A percentile compares a stretch with the other conserved stretches of the same genome.
These are phyloP conservation scores for Dalechampia spathulata DNA, from an alignment of 441 rosid genomes.

Conservation along the genomic window DNA sequence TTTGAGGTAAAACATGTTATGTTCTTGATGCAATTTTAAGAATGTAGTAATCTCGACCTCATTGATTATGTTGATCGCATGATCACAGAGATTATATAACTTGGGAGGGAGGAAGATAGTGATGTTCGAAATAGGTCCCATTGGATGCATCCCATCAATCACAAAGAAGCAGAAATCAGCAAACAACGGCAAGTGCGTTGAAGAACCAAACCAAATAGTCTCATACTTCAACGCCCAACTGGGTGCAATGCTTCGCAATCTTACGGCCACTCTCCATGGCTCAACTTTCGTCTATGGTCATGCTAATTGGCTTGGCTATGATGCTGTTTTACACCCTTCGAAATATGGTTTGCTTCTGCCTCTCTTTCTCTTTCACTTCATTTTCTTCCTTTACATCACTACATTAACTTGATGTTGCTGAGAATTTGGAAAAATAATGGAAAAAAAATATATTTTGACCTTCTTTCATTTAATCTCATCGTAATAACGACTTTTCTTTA, in stretches of 20 bases:
- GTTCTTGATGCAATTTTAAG: no score
- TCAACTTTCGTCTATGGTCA: conserved; percentile 27
- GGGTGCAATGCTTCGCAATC: conserved; percentile 20
- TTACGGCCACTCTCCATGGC: conserved; percentile 25
- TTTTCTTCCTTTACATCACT: no score
- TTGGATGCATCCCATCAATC: conserved; percentile 38
- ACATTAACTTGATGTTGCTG: no score
- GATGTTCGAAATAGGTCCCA: conserved; percentile 36
- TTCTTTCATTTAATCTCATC: background rate
- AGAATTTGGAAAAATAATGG: no score
- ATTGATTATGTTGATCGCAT: background rate
- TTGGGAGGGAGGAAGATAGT: conserved; percentile 36
- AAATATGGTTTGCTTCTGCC: conserved; percentile 28
- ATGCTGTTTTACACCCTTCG: conserved; percentile 28
- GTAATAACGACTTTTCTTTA: background rate
- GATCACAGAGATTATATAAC: conserved; percentile 24
- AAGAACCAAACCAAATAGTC: conserved; percentile 25
- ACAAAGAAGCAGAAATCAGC: conserved; percentile 6
- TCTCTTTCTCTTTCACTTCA: no score
- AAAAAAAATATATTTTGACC: no score
- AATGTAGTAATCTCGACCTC: background rate
- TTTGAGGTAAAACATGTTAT: conserved; percentile 27
- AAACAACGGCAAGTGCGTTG: conserved; percentile 24
- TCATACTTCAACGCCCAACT: conserved; percentile 27
- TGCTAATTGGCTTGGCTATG: conserved; percentile 27